These are phyloP conservation scores for Lecanicillium sp. DNA, from an alignment of 2,329 filamentous ascomycete species.

Conservation along the genomic window DNA sequence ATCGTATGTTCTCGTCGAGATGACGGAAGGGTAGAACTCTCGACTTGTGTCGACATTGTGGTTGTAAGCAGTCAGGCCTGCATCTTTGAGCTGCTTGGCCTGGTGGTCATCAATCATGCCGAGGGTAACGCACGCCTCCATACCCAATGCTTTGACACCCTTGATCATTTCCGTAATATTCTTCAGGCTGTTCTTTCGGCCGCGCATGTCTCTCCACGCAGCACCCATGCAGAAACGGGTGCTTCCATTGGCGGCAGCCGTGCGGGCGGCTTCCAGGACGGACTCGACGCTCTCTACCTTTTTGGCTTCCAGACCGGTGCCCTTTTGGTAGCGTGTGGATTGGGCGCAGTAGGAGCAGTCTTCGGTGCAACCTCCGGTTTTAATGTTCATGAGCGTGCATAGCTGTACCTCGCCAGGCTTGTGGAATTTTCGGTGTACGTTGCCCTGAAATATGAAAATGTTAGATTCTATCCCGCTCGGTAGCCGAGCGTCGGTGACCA, in stretches of 20 bases:
- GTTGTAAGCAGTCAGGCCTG: slow-evolving; percentile 85
- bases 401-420: slow-evolving; percentile 77
- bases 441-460: slow-evolving; percentile 45
- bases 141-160: slow-evolving; percentile 70
- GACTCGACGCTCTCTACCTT: slow-evolving; percentile 73
- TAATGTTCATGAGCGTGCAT: slow-evolving; percentile 95
- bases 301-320: slow-evolving; percentile 70
- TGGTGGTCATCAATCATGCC: slow-evolving; percentile 83
- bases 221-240: slow-evolving; percentile 94
- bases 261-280: slow-evolving; percentile 68
- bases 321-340: slow-evolving; percentile 69
- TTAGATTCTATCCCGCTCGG: background rate
- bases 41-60: slow-evolving; percentile 88
- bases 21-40: slow-evolving; percentile 81
- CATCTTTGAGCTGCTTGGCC: slow-evolving; percentile 73
- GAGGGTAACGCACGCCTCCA: slow-evolving; percentile 90
- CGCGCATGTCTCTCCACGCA: slow-evolving; percentile 90
- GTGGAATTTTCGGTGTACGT: slow-evolving; percentile 78
- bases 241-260: slow-evolving; percentile 74
- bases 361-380: slow-evolving; percentile 84
- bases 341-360: slow-evolving; percentile 93
- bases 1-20: slow-evolving; percentile 80
- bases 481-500: background rate
- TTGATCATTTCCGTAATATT: slow-evolving; percentile 83
- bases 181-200: slow-evolving; percentile 72